These are phyloP conservation scores for Colletotrichum paranaense DNA, from an alignment of 2,329 filamentous ascomycete genomes.

Conservation along the genomic window DNA sequence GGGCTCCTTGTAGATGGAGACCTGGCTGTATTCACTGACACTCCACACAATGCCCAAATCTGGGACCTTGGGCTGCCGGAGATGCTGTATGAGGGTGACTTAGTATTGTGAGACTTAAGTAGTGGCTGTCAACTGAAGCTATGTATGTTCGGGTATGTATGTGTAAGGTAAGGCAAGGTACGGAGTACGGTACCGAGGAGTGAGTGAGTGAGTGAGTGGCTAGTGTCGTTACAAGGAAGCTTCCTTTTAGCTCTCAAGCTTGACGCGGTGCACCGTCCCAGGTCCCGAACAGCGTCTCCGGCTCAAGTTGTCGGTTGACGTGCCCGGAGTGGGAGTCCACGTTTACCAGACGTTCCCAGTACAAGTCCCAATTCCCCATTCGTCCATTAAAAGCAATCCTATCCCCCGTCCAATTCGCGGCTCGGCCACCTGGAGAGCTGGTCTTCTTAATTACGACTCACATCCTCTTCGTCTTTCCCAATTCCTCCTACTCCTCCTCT, in stretches of 20 bases:
- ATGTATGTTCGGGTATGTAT: too few relatives aligned
- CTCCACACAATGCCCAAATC: background rate
- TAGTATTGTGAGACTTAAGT: background rate
- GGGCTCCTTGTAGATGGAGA: slow-evolving; percentile 8
- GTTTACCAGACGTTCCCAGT: background rate
- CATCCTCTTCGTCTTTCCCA: slow-evolving; percentile 8
- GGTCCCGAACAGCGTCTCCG: slow-evolving; percentile 24
- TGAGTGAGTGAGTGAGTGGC: background rate
- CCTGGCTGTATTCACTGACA: background rate
- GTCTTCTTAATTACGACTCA: slow-evolving; percentile 32
- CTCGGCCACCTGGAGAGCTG: slow-evolving; percentile 22
- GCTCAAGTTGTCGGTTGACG: background rate
- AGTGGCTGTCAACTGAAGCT: background rate
- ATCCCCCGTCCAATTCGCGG: slow-evolving; percentile 32
- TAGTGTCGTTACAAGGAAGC: slow-evolving; percentile 6
- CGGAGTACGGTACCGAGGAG: background rate
- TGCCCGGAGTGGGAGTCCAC: background rate
- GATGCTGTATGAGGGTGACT: background rate
- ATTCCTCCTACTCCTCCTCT: slow-evolving; percentile 5
- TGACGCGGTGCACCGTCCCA: slow-evolving; percentile 19
- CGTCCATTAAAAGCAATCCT: slow-evolving; percentile 34
- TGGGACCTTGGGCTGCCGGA: background rate
- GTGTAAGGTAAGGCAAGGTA: too few relatives aligned
- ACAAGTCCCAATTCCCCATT: slow-evolving; percentile 29
- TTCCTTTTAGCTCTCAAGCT: background rate